Percentiles rank a stretch among this genome's conserved stretches.
Evolutionary conservation across 1,139 yeast genomes (phyloP).

Genomic region (Taphrina wiesneri): DNA sequence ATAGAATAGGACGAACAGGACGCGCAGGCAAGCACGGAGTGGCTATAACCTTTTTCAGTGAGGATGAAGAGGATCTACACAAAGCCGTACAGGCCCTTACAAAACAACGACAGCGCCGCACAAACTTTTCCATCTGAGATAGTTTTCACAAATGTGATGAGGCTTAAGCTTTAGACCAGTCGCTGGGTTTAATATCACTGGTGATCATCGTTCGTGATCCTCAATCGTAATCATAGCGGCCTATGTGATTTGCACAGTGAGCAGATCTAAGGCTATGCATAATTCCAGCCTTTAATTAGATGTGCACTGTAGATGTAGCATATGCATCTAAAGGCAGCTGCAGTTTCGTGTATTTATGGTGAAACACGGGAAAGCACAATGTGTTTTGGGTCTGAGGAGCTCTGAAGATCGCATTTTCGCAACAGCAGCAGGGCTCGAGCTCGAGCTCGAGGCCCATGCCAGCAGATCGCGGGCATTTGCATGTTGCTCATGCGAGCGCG

Average conservation of each 20-base stretch:
- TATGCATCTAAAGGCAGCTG: too few relatives aligned
- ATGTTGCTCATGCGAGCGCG: not conserved
- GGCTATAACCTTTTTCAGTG: slow-evolving; percentile 69
- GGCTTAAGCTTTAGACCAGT: too few relatives aligned
- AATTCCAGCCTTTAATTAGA: too few relatives aligned
- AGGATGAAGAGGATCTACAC: slow-evolving; percentile 53
- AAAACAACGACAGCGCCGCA: not conserved
- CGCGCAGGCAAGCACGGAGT: slow-evolving; percentile 83
- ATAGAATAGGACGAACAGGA: slow-evolving; percentile 94
- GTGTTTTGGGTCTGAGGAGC: not conserved
- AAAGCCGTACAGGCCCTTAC: not conserved
- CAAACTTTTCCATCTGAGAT: not conserved
- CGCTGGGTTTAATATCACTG: too few relatives aligned
- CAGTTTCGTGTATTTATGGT: not conserved
- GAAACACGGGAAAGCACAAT: not conserved
- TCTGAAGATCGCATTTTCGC: not conserved
- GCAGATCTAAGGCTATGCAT: too few relatives aligned
- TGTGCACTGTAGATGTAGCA: too few relatives aligned
- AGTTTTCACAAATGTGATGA: too few relatives aligned
- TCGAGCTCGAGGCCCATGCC: slow-evolving; percentile 3
- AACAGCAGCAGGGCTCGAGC: not conserved
- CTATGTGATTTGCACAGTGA: too few relatives aligned
- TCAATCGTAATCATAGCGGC: too few relatives aligned
- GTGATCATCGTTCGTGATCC: too few relatives aligned
- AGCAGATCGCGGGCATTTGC: slow-evolving; percentile 12